Percentiles rank a stretch among this genome's conserved stretches.
Conservation (phyloP, 2,329 filamentous ascomycete species). For the Fusarium metavorans region DNA sequence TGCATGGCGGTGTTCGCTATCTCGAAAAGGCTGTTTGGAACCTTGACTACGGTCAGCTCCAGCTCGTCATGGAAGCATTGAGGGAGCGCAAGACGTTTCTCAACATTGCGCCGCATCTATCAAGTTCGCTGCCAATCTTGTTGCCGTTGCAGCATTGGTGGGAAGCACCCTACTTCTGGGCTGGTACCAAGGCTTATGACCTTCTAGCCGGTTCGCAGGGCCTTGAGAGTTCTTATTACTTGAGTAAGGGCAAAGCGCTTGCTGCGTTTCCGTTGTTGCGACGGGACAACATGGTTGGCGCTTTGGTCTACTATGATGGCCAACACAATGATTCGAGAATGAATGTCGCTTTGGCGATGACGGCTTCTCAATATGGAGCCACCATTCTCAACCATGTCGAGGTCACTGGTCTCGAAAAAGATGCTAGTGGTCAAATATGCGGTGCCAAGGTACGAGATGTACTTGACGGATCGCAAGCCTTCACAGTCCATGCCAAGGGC, state of each 20-base stretch:
- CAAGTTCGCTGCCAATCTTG: slow-evolving; percentile 85
- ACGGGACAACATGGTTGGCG: slow-evolving; percentile 78
- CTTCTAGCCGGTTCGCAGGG: slow-evolving; percentile 84
- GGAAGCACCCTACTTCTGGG: slow-evolving; percentile 82
- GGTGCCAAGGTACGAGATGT: slow-evolving; percentile 70
- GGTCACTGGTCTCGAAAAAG: slow-evolving; percentile 80
- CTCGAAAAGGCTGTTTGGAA: slow-evolving; percentile 90
- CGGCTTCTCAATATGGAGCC: slow-evolving; percentile 81
- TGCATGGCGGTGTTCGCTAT: slow-evolving; percentile 87
- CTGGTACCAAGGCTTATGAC: slow-evolving; percentile 82
- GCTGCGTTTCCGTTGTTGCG: slow-evolving; percentile 84
- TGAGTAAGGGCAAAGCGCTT: slow-evolving; percentile 81
- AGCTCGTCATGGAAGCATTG: slow-evolving; percentile 83
- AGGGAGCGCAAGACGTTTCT: slow-evolving; percentile 87
- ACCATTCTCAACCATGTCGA: slow-evolving; percentile 86
- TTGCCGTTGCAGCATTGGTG: slow-evolving; percentile 86
- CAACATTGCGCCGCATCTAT: slow-evolving; percentile 85
- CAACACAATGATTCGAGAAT: slow-evolving; percentile 90
- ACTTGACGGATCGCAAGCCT: slow-evolving; percentile 65
- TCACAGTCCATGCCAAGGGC: slow-evolving; percentile 81
- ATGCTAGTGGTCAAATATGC: slow-evolving; percentile 74
- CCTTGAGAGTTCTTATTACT: slow-evolving; percentile 85
- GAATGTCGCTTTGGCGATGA: slow-evolving; percentile 87
- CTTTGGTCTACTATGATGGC: slow-evolving; percentile 87
- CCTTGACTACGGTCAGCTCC: slow-evolving; percentile 85